These are phyloP conservation scores for Litsea cubeba DNA, from an alignment of 164 flowering plant genomes.

Conservation along the genomic window DNA sequence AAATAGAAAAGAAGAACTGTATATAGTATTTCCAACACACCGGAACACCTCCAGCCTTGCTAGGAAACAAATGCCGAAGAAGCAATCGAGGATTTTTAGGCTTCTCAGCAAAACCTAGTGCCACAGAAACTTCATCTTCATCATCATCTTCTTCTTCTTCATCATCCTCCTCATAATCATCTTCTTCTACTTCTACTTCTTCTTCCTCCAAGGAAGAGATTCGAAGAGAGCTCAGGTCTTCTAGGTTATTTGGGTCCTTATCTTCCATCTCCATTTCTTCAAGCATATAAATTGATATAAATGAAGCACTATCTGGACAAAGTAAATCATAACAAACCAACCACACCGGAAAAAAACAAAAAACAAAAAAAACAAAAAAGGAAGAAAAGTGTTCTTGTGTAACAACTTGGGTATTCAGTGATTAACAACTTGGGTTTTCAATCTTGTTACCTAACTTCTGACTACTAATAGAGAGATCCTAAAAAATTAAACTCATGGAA, in stretches of 20 bases:
- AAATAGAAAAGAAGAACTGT: constrained; percentile 1
- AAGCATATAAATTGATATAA: not conserved
- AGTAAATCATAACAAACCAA: too few relatives aligned
- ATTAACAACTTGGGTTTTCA: too few relatives aligned
- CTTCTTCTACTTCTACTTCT: constrained; percentile 8
- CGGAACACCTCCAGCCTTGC: constrained; percentile 89
- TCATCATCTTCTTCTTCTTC: constrained; percentile 19
- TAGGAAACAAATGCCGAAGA: constrained; percentile 68
- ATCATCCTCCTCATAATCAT: constrained; percentile 33
- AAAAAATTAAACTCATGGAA: too few relatives aligned
- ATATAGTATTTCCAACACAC: constrained; percentile 24
- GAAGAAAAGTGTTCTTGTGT: too few relatives aligned
- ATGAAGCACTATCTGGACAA: not conserved
- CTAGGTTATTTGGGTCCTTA: constrained; percentile 13
- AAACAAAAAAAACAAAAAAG: too few relatives aligned
- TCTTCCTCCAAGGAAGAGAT: constrained; percentile 15
- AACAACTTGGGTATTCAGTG: too few relatives aligned
- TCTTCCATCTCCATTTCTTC: constrained; percentile 1
- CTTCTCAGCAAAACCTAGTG: constrained; percentile 67
- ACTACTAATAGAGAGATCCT: too few relatives aligned
- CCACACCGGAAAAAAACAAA: too few relatives aligned
- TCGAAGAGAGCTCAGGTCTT: constrained; percentile 27
- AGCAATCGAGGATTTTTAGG: constrained; percentile 49
- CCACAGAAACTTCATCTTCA: constrained; percentile 34
- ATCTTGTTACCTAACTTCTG: too few relatives aligned